Evolutionary conservation across 306 rosid species (phyloP), one percentile per base, ranked within the genome.

Genomic region (Acacia acuminata): DNA sequence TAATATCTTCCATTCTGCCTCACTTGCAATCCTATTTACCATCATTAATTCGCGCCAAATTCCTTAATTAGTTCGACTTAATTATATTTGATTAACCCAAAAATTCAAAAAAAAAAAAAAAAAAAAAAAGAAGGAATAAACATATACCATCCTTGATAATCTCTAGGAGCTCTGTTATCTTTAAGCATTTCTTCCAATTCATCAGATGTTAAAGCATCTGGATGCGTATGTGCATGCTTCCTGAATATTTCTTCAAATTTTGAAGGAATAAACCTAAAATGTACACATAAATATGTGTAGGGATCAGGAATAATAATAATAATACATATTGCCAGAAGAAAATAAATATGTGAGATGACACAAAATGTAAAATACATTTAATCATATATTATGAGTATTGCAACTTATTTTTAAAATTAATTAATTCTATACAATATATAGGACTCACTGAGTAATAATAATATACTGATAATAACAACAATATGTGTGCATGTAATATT

Each of bases 1-100:
- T 5, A 95, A 83, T 68, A 85, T 2, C 38, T 87, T 85, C 98
- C 98, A 95, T 86, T 95, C 98, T 63, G 77, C 64, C 55, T 55
- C 76, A 44, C 89, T 71, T 17, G 83, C 94, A 19, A 93, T 0
- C 90, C 98, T 95, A 32, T 68, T 7, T 66, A 3, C 48, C 75
- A 20, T 56, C 11, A 56, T 56, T n/a, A 56, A 56, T 19, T 58
- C 8, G 15, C 30, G 0, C 5, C 16, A 58, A 20, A 20, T n/a
- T 10, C 5, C 5, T 56, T 48, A 14, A 48, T 48, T 48, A 4
- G 4, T 15, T 51, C 55, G 15, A 48, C n/a, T 51, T 51, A 51
- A n/a, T 58, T 58, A 4, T 9, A n/a, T 58, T 58, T 58, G 32
- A 58, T 58, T 4, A 22, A 15, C 65, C 32, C 65, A 2, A 10